A percentile compares a stretch with the other conserved stretches of the same genome.
Evolutionary conservation across 306 rosid genomes (phyloP).

Genomic region (Pterocarpus macrocarpus): DNA sequence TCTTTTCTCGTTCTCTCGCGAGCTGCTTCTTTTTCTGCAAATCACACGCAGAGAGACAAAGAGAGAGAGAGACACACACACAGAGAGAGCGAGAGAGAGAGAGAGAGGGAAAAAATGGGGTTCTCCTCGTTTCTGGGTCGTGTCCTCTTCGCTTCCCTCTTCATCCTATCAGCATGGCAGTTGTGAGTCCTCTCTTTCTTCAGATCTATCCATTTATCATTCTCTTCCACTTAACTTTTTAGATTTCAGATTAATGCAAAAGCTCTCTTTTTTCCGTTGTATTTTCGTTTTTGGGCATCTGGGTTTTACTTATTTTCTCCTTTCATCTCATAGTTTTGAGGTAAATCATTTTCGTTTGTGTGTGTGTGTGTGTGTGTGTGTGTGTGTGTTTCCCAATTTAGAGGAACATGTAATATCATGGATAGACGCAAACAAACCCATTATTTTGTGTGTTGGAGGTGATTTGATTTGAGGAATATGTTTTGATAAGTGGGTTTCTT

Average conservation of each 20-base stretch:
- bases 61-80: slow-evolving; percentile 1
- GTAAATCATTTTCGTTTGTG: neutral
- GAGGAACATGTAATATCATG: neutral
- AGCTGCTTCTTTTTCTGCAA: neutral
- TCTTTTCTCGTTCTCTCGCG: neutral
- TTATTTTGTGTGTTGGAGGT: neutral
- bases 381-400: neutral
- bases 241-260: neutral
- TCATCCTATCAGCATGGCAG: slow-evolving; percentile 95
- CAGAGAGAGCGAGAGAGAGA: slow-evolving; percentile 33
- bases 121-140: slow-evolving; percentile 89
- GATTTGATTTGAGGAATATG: neutral
- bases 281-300: slow-evolving; percentile 31
- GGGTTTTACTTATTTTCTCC: neutral
- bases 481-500: neutral
- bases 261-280: slow-evolving; percentile 5
- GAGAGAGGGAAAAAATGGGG: slow-evolving; percentile 59
- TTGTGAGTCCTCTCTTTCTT: slow-evolving; percentile 54
- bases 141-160: slow-evolving; percentile 87
- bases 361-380: neutral
- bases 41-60: neutral
- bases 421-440: neutral
- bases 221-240: neutral
- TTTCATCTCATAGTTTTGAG: neutral
- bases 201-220: slow-evolving; percentile 46